phyloP scores from a whole-genome alignment of 371 early-diverging fungal genomes.

The Choanephora cucurbitarum region DNA sequence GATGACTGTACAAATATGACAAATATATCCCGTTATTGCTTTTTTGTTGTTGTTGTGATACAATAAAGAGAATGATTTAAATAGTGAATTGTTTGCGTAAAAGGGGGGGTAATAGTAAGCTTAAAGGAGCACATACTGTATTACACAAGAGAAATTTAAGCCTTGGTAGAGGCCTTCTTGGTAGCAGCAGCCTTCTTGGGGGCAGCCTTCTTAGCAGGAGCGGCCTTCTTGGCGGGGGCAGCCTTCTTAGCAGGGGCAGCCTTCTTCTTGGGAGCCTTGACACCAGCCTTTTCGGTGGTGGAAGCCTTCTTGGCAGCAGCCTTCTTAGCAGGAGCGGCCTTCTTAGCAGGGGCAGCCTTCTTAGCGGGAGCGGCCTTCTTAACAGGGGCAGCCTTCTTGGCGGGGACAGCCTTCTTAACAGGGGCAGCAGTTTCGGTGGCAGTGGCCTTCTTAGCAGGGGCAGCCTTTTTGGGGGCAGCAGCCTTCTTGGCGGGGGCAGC shows the following conservation, averaged over 20 bases:
- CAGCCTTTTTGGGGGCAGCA: slow-evolving; percentile 38
- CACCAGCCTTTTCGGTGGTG: slow-evolving; percentile 33
- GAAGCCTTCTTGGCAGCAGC: slow-evolving; percentile 53
- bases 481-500: slow-evolving; percentile 52
- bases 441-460: slow-evolving; percentile 47
- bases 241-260: slow-evolving; percentile 21
- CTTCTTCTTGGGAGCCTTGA: slow-evolving; percentile 32
- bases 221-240: slow-evolving; percentile 53
- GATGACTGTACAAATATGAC: slow-evolving; percentile 9
- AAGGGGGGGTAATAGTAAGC: neutral
- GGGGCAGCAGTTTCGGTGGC: slow-evolving; percentile 43
- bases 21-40: neutral
- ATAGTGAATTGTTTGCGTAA: neutral
- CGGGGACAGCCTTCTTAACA: slow-evolving; percentile 40
- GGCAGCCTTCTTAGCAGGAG: slow-evolving; percentile 6
- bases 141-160: slow-evolving; percentile 7
- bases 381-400: slow-evolving; percentile 28
- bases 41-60: neutral
- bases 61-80: neutral
- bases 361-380: slow-evolving; percentile 26
- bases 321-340: slow-evolving; percentile 54
- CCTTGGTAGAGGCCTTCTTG: slow-evolving; percentile 36
- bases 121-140: neutral
- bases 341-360: slow-evolving; percentile 46
- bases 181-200: slow-evolving; percentile 55